Evolutionary conservation across 345 rosid genomes (phyloP), one percentile per base, ranked within the genome.

Genomic region (Gossypium longicalyx): DNA sequence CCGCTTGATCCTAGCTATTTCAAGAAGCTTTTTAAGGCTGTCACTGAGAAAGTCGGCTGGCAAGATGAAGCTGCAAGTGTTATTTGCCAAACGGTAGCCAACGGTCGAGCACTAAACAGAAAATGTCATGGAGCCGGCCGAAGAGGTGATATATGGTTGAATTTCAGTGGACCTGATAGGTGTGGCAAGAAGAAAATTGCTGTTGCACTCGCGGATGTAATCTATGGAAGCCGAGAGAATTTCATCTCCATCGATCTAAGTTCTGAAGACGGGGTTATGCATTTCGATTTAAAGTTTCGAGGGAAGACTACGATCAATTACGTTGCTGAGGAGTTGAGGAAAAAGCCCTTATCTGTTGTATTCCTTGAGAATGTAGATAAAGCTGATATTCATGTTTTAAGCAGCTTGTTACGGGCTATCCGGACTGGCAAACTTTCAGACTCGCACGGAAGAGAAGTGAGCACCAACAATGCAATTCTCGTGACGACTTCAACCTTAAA

Each of bases 311-410:
- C 84, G 61, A 88, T 87, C 52, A 95, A 92, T 80, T 82, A 83
- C 74, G 72, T 92, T 72, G 87, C 89, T 20, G 89, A 64, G 61
- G 91, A 89, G 80, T 41, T 92, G 83, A 73, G 78, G 77, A 87
- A 78, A 80, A 92, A 81, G 61, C 95, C 95, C 12, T 53, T 62
- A 34, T 86, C 89, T 34, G 83, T 92, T 27, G 86, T 90, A 17
- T 90, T 89, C 74, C 92, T 92, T 62, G 95, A 92, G 80, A 87
- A 90, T 83, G 77, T 90, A 52, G 93, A 89, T 65, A 82, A 83
- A 79, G 91, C 95, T 10, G 95, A 92, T 70, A 83, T 78, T 67
- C 87, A 75, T 77, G 80, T 83, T 13, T 87, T 79, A 67, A 72
- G 25, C 49, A 81, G 77, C 77, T 85, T 92, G 81, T 86, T 74